Base-by-base conservation (phyloP, 2,329 filamentous ascomycete genomes). In the Claviceps maximensis region DNA sequence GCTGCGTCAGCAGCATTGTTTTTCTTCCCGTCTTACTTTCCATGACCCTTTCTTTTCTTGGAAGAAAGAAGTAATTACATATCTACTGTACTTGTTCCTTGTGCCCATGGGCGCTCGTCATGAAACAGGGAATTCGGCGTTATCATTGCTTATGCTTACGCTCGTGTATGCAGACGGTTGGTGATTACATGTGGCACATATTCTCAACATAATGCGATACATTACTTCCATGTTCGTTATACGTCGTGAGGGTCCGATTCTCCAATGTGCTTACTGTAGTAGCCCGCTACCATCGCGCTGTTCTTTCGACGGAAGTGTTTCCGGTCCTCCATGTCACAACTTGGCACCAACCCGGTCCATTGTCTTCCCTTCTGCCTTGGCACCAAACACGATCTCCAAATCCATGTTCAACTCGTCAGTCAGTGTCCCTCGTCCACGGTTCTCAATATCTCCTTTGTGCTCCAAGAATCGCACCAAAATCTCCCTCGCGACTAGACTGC, bases 401-500 rank as follows among this genome's bases (percentile, higher is more conserved):
- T 73, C 68, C 49, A 56, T 61, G 0, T 53, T 55, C 57, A 72
- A 58, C 15, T 64, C 61, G 2, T 69, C 59, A 17, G 50, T 54
- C 1, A 56, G 53, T 1, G 56, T 59, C 4, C 53, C 53, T 31
- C 56, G 63, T 36, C 54, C 44, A 6, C 56, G 57, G 21, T 55
- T 60, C 31, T 54, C 53, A 17, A 56, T 31, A 5, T 58, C 46
- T 10, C 57, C 57, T 50, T 61, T 67, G 25, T 55, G 55, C 49
- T 64, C 60, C 27, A 75, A 53, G 52, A 71, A 76, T 2, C 73
- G 62, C 15, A 54, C 52, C 47, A 71, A 67, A 52, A 77, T 70
- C 19, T 72, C 70, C 17, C 60, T 59, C 0, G 68, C 63, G 4
- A 68, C 67, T 2, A 54, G 51, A 7, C 71, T 67, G 2, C 65